Percentiles rank a stretch among this genome's conserved stretches.
Conservation (phyloP, 352 stramenopile genomes). For the Phytopythium mirpurense region DNA sequence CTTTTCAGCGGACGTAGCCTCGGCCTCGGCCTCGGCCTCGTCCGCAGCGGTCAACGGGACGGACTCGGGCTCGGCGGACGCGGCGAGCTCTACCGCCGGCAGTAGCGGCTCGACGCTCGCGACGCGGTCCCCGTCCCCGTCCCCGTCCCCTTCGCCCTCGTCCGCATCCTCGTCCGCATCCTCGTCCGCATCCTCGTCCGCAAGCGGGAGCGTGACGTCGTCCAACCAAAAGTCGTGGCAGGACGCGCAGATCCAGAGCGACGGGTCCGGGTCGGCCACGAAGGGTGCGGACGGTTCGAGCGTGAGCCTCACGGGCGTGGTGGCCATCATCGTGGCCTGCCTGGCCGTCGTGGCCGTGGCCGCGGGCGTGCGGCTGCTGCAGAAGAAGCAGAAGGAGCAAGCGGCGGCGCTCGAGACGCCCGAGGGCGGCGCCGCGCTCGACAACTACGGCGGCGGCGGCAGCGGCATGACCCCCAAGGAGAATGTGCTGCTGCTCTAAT, state of each 20-base stretch:
- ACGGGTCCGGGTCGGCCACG: conserved; percentile 8
- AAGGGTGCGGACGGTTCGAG: conserved; percentile 1
- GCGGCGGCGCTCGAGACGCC: conserved; percentile 46
- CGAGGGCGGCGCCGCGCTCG: conserved; percentile 17
- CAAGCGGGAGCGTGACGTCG: conserved; percentile 9
- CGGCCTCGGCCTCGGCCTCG: conserved; percentile 4
- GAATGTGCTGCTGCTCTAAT: conserved; percentile 77
- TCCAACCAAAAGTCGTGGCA: conserved; percentile 24
- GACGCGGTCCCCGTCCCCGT: conserved; percentile 5
- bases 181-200: background rate
- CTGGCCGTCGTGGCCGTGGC: conserved; percentile 69
- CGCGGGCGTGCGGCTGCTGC: conserved; percentile 54
- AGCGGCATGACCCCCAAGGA: conserved; percentile 78
- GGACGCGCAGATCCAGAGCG: conserved; percentile 27
- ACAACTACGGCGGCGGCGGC: conserved; percentile 53
- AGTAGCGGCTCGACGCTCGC: background rate
- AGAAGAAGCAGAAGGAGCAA: conserved; percentile 48
- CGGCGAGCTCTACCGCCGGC: conserved; percentile 4
- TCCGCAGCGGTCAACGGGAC: conserved; percentile 10
- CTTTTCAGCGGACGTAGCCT: too few relatives aligned
- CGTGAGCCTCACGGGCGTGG: conserved; percentile 34
- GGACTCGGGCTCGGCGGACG: conserved; percentile 8
- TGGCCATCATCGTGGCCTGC: conserved; percentile 60
- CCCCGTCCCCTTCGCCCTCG: background rate
- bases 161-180: background rate